Percentiles rank a stretch among this genome's conserved stretches.
phyloP scores from a whole-genome alignment of 2,329 filamentous ascomycete species.

The Pseudogymnoascus sp. region DNA sequence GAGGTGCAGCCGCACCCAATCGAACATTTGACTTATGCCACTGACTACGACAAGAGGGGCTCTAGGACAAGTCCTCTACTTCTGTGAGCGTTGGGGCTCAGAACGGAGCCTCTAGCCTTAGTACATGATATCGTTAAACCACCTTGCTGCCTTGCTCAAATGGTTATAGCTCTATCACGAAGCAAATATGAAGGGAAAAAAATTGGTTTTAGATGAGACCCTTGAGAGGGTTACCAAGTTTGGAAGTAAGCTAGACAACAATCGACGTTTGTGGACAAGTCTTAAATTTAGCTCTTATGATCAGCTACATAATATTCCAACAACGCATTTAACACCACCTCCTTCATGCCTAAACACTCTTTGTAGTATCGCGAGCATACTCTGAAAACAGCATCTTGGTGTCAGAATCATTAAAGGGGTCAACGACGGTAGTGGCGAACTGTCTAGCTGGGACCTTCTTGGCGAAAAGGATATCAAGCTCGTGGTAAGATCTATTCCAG shows the following conservation, averaged over 20 bases:
- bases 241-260: background rate
- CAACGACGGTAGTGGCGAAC: conserved; percentile 8
- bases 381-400: background rate
- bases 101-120: background rate
- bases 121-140: background rate
- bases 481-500: conserved; percentile 17
- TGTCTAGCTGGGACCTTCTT: conserved; percentile 16
- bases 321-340: background rate
- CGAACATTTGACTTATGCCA: background rate
- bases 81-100: background rate
- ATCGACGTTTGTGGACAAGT: background rate
- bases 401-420: background rate
- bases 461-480: conserved; percentile 20
- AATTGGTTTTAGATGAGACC: background rate
- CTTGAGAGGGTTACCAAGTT: background rate
- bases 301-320: background rate
- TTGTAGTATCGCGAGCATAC: background rate
- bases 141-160: background rate
- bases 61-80: background rate
- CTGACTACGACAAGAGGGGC: too few relatives aligned
- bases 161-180: background rate
- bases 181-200: background rate
- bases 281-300: background rate
- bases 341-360: background rate
- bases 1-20: background rate